Conservation (phyloP, 495 filamentous ascomycete species). For the Penicillium silybi region DNA sequence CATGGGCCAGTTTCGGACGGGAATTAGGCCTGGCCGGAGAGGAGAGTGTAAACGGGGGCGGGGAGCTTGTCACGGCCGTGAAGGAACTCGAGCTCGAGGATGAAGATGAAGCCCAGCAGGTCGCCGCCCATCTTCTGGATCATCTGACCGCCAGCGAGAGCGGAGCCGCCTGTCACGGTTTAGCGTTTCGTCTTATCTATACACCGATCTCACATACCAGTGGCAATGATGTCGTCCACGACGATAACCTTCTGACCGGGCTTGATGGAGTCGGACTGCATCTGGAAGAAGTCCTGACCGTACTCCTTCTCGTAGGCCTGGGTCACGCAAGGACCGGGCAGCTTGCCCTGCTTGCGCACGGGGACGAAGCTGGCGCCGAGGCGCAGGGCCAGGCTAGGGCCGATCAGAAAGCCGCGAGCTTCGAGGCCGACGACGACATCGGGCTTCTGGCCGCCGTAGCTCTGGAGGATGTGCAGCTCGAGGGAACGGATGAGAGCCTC, state of each 20-base stretch:
- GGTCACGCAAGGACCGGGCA: constrained; percentile 81
- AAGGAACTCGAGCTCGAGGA: constrained; percentile 93
- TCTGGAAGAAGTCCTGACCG: constrained; percentile 93
- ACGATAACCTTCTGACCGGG: constrained; percentile 85
- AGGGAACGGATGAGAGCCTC: constrained; percentile 76
- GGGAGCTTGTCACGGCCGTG: constrained; percentile 86
- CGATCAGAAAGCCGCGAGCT: constrained; percentile 93
- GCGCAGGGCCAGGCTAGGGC: constrained; percentile 80
- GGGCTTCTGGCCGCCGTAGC: constrained; percentile 54
- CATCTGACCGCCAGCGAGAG: constrained; percentile 79
- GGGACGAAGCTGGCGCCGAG: constrained; percentile 89
- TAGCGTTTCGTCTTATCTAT: not conserved
- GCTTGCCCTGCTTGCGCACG: constrained; percentile 92
- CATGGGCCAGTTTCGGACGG: not conserved
- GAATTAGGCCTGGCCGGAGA: constrained; percentile 54
- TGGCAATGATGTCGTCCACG: constrained; percentile 98
- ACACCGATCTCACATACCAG: constrained; percentile 57
- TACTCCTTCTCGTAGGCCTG: constrained; percentile 94
- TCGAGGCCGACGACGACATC: constrained; percentile 94
- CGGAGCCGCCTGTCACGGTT: constrained; percentile 72
- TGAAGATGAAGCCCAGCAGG: constrained; percentile 85
- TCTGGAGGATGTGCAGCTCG: constrained; percentile 70
- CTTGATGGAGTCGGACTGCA: constrained; percentile 81
- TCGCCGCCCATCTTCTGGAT: constrained; percentile 81
- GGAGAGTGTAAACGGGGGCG: constrained; percentile 79